These are phyloP conservation scores for Tuber microsphaerosporum DNA, from an alignment of 495 filamentous ascomycete genomes.

Conservation along the genomic window DNA sequence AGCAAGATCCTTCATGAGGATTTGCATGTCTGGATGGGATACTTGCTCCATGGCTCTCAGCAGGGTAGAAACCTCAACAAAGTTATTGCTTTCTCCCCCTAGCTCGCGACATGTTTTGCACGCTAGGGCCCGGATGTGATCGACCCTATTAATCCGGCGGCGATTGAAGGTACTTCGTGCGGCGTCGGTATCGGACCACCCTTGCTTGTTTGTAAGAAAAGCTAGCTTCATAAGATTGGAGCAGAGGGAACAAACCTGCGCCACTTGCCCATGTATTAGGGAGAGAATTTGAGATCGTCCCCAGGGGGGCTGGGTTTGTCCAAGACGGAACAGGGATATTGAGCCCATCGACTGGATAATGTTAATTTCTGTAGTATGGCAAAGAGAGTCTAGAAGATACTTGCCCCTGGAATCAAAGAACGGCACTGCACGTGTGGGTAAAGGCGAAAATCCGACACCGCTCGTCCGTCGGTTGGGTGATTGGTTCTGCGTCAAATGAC, in stretches of 20 bases:
- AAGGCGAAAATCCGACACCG: slow-evolving; percentile 35
- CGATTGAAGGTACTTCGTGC: slow-evolving; percentile 38
- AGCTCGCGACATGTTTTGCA: slow-evolving; percentile 36
- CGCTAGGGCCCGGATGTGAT: slow-evolving; percentile 35
- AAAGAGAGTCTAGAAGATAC: slow-evolving; percentile 16
- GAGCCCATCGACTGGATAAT: slow-evolving; percentile 7
- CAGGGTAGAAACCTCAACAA: slow-evolving; percentile 60
- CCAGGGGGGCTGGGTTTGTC: slow-evolving; percentile 37
- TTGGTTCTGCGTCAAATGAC: slow-evolving; percentile 42
- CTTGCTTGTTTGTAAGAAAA: slow-evolving; percentile 23
- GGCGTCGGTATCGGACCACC: slow-evolving; percentile 41
- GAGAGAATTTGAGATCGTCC: slow-evolving; percentile 37
- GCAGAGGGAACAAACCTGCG: slow-evolving; percentile 32
- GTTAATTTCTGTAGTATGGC: background rate
- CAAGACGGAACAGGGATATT: slow-evolving; percentile 31
- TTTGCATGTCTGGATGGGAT: slow-evolving; percentile 53
- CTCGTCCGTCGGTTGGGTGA: slow-evolving; percentile 40
- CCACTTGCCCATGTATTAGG: slow-evolving; percentile 40
- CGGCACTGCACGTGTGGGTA: slow-evolving; percentile 33
- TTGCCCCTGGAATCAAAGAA: slow-evolving; percentile 51
- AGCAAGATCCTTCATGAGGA: slow-evolving; percentile 67
- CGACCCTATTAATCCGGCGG: slow-evolving; percentile 31
- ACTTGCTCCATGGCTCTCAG: slow-evolving; percentile 59
- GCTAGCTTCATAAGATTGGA: background rate
- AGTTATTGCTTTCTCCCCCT: slow-evolving; percentile 48